Conservation (phyloP, 31 red algal species). For the Asparagopsis taxiformis region DNA sequence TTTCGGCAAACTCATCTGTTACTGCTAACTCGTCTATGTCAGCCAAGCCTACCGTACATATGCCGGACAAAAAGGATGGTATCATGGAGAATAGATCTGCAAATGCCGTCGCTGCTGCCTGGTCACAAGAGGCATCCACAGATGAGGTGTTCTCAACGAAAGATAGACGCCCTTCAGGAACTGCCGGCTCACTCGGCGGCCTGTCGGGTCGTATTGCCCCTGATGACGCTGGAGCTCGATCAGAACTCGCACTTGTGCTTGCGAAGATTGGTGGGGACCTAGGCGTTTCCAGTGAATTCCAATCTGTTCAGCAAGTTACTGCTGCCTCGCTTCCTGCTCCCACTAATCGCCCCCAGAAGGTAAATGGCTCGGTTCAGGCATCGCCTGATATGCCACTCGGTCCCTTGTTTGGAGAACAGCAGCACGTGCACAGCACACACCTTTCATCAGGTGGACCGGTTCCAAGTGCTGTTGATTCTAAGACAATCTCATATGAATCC, state of each 20-base stretch:
- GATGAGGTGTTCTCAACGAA: constrained; percentile 53
- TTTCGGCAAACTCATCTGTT: too few relatives aligned
- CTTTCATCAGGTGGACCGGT: not conserved
- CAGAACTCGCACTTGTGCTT: constrained; percentile 40
- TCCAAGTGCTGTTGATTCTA: not conserved
- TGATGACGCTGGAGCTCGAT: constrained; percentile 18
- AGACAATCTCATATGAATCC: not conserved
- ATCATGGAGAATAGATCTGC: too few relatives aligned
- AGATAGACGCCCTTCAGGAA: constrained; percentile 2
- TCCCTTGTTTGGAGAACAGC: constrained; percentile 36
- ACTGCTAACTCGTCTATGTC: too few relatives aligned
- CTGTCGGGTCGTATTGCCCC: not conserved
- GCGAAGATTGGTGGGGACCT: constrained; percentile 45
- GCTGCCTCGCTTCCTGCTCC: not conserved
- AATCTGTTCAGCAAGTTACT: not conserved
- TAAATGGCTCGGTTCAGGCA: not conserved
- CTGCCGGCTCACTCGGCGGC: constrained; percentile 22
- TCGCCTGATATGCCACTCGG: constrained; percentile 8
- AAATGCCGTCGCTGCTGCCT: constrained; percentile 39
- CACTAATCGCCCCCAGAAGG: not conserved
- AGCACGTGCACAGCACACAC: too few relatives aligned
- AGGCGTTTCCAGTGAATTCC: constrained; percentile 53
- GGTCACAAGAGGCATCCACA: constrained; percentile 47
- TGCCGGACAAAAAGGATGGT: too few relatives aligned
- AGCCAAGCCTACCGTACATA: too few relatives aligned